Percentiles rank a stretch among this genome's conserved stretches.
Conservation (phyloP, 2,329 filamentous ascomycete species). For the Penicillium fuscoglaucum region DNA sequence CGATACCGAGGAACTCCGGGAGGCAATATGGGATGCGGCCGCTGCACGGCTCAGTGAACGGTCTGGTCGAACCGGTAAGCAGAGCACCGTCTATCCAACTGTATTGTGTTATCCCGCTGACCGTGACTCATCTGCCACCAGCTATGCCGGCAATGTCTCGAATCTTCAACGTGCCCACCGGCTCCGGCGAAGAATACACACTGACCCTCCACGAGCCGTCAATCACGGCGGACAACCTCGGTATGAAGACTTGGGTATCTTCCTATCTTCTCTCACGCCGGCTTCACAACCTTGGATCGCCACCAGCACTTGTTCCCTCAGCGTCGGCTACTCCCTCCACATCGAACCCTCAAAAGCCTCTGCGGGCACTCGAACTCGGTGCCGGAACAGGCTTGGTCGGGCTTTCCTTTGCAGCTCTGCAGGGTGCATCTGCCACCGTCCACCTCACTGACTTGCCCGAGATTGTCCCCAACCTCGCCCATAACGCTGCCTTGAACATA, state of each 20-base stretch:
- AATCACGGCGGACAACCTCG: slow-evolving; percentile 81
- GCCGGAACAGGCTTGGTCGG: slow-evolving; percentile 91
- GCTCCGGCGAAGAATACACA: slow-evolving; percentile 53
- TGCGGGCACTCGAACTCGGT: slow-evolving; percentile 71
- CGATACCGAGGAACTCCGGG: slow-evolving; percentile 44
- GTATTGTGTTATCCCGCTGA: slow-evolving; percentile 15
- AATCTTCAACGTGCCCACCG: slow-evolving; percentile 57
- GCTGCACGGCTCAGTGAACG: slow-evolving; percentile 79
- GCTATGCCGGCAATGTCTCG: slow-evolving; percentile 66
- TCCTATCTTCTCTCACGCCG: slow-evolving; percentile 80
- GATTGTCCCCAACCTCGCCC: slow-evolving; percentile 79
- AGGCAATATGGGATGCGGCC: slow-evolving; percentile 68
- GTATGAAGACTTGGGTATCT: slow-evolving; percentile 93
- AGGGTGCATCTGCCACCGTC: slow-evolving; percentile 58
- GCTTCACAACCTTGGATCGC: slow-evolving; percentile 48
- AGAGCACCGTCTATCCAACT: not conserved
- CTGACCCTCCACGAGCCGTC: slow-evolving; percentile 81
- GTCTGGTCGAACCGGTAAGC: slow-evolving; percentile 70
- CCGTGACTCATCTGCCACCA: slow-evolving; percentile 21
- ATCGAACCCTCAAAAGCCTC: slow-evolving; percentile 21
- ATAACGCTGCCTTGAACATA: slow-evolving; percentile 69
- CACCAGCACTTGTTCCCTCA: slow-evolving; percentile 34
- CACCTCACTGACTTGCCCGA: slow-evolving; percentile 77
- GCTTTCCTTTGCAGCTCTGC: slow-evolving; percentile 74
- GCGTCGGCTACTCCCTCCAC: slow-evolving; percentile 22